Evolutionary conservation across 1,284 basidiomycete genomes (phyloP), one percentile per base, ranked within the genome.

Genomic region (Sanguinoderma infundibulare): DNA sequence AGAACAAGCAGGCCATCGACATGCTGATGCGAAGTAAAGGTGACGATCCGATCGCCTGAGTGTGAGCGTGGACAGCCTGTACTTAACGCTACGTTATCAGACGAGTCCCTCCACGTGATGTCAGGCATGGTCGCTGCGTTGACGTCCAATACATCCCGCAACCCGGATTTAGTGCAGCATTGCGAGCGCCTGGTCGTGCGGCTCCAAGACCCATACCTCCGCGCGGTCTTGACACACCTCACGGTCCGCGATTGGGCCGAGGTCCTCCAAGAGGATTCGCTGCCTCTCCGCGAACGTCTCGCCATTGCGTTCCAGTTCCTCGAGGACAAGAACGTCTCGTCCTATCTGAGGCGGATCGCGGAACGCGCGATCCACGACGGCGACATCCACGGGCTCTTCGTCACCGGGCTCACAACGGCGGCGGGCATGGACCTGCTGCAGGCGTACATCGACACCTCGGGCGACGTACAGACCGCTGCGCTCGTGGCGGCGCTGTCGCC

Each of bases 251-350:
- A 94, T 66, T 96, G 94, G 95, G 82, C 85, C 10, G 89, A 93
- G 53, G 88, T 96, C 10, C 78, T 97, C 1, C 87, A 94, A 58
- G 93, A 96, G 72, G 93, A 94, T 62, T 82, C 85, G 0, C 78
- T 98, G 10, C 92, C 94, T 0, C 83, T 97, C 63, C 82, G 87
- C 12, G 96, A 98, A 72, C 87, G 95, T 0, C 83, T 96, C 1
- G 92, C 89, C 1, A 90, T 98, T 24, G 95, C 94, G 0, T 84
- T 97, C 63, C 88, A 92, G 66, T 96, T 96, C 75, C 80, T 96
- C 20, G 86, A 89, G 50, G 96, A 98, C 72, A 82, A 83, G 57
- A 77, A 83, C 1, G 74, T 89, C 57, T 84, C 82, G 30, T 84
- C 82, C 59, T 96, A 85, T 70, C 85, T 90, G 5, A 80, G 81